Evolutionary conservation across 2,329 filamentous ascomycete species (phyloP), one percentile per base, ranked within the genome.

Genomic region (Trichothecium sympodiale): DNA sequence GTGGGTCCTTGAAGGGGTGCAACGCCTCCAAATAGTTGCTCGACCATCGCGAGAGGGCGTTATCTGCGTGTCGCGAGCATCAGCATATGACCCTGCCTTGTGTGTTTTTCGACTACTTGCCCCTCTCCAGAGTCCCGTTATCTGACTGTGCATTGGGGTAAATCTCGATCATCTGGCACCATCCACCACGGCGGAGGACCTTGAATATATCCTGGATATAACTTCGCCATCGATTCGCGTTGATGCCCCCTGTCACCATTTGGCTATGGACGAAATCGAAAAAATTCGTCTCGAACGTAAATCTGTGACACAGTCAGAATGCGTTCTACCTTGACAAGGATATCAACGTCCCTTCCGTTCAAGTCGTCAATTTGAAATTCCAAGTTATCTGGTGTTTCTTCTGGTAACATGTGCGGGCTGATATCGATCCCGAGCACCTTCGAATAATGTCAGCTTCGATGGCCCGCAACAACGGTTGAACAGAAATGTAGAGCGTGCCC

Each of bases 141-240:
- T 89, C 77, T 1, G 85, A 94, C 54, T 94, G 88, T 17, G 84
- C 77, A 44, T 86, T 85, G 55, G 80, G 80, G 50, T 93, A 86
- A 47, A 88, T 73, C 52, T 94, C 88, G n/a, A 84, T 74, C 70
- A 94, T 79, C 51, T 94, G 86, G 40, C 83, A 71, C 85, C 86
- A 94, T 2, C 88, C 87, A 3, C 79, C 81, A 5, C 77, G 80
- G 34, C 75, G 80, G 42, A 88, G 62, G 8, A 86, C 69, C 16
- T 74, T 69, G 44, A 75, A 72, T 41, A 94, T 82, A 46, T 94
- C 88, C 46, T 67, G 65, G 43, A 94, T 57, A 56, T 93, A 94
- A 23, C 69, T 67, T 37, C 63, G 59, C 88, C 88, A 95, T 54
- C 85, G 71, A 42, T 67, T 61, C 38, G 66, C 62, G 49, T 88